phyloP scores from a whole-genome alignment of 164 flowering plant species.

The Houttuynia cordata region DNA sequence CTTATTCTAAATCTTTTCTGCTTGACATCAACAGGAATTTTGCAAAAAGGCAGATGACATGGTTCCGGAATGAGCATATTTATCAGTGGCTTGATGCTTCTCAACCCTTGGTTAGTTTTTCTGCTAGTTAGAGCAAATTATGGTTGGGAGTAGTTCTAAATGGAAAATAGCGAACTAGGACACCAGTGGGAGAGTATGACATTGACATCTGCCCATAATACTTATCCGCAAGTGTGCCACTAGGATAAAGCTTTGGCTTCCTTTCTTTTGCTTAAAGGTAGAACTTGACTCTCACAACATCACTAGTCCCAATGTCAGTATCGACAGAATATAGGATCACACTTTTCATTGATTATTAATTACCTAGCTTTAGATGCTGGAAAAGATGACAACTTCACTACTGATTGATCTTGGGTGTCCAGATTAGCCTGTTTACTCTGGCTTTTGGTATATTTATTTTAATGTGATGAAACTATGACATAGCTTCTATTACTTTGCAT shows the following conservation, averaged over 20 bases:
- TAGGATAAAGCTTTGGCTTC: too few species aligned
- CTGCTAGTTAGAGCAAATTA: neutral
- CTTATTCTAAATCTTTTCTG: neutral
- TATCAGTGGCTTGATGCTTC: slow-evolving; percentile 97
- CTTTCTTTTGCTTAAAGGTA: too few species aligned
- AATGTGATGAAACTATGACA: neutral
- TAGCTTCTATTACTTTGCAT: neutral
- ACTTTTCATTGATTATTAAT: neutral
- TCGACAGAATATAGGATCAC: too few species aligned
- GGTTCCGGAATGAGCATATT: slow-evolving; percentile 86
- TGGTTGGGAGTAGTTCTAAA: neutral
- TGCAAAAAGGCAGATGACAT: slow-evolving; percentile 93
- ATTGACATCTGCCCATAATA: too few species aligned
- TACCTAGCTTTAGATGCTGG: neutral
- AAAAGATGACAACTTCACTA: neutral
- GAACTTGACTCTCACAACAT: too few species aligned
- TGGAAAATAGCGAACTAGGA: neutral
- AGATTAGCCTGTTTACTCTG: neutral
- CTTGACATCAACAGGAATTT: slow-evolving; percentile 49
- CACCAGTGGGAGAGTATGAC: neutral
- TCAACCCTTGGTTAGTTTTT: slow-evolving; percentile 55
- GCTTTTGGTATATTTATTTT: neutral
- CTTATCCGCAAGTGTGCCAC: too few species aligned
- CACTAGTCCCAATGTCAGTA: too few species aligned
- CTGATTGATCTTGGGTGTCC: neutral